A percentile compares a stretch with the other conserved stretches of the same genome.
phyloP scores from a whole-genome alignment of 345 rosid species.

The Corchorus capsularis region DNA sequence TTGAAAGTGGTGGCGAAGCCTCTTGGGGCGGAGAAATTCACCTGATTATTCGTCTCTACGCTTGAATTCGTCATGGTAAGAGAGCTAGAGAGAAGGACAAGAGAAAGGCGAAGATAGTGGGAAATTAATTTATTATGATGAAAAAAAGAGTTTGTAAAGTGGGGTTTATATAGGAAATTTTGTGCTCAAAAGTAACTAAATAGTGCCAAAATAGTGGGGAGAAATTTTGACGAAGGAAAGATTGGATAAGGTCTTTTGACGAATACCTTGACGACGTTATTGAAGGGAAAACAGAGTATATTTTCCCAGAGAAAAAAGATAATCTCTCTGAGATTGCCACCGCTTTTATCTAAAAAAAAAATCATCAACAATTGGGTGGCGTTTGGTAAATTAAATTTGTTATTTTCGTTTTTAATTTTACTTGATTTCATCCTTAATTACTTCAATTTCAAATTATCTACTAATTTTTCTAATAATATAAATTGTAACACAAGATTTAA shows the following conservation, averaged over 20 bases:
- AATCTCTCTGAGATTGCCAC: no score
- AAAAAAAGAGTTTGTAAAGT: background rate
- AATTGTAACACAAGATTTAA: no score
- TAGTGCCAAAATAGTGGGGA: background rate
- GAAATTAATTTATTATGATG: background rate
- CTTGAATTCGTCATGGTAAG: background rate
- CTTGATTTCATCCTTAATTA: no score
- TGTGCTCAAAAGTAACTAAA: background rate
- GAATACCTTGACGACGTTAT: background rate
- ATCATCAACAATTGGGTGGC: no score
- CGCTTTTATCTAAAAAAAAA: no score
- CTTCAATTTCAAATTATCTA: no score
- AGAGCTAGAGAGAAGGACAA: background rate
- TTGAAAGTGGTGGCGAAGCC: conserved; percentile 43
- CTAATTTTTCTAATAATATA: no score
- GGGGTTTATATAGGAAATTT: background rate
- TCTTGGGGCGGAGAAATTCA: conserved; percentile 60
- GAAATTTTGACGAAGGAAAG: background rate
- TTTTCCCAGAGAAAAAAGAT: no score
- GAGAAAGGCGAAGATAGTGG: background rate
- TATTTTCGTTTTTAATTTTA: no score
- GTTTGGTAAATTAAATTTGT: no score
- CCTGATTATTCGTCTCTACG: conserved; percentile 14
- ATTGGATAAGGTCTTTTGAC: background rate
- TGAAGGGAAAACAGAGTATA: background rate